phyloP scores from a whole-genome alignment of 73 alveolate genomes.

The Durusdinium trenchii region DNA sequence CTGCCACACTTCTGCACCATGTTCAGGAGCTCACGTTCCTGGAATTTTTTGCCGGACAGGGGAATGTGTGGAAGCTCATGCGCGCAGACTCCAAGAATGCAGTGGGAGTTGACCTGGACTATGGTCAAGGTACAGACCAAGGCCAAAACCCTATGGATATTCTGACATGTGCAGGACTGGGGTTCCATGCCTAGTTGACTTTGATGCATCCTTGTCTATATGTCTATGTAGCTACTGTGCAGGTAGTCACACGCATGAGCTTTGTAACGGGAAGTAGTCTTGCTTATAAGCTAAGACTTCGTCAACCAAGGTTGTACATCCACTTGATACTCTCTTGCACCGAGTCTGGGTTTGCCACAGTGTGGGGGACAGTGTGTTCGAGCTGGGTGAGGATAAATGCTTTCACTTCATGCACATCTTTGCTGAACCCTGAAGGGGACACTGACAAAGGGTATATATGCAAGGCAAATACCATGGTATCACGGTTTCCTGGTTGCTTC shows the following conservation, averaged over 20 bases:
- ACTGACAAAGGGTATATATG: not conserved
- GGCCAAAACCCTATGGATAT: not conserved
- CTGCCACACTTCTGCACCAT: not conserved
- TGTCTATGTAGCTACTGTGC: too few relatives aligned
- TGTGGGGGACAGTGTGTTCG: conserved; percentile 9
- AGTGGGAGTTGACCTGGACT: not conserved
- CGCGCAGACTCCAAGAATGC: too few relatives aligned
- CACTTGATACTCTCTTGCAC: not conserved
- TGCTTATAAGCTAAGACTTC: not conserved
- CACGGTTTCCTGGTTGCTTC: not conserved
- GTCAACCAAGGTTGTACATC: not conserved
- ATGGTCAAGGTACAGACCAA: not conserved
- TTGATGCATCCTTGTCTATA: too few relatives aligned
- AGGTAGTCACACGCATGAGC: too few relatives aligned
- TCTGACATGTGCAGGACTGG: not conserved
- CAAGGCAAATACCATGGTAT: conserved; percentile 1
- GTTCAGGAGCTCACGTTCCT: not conserved
- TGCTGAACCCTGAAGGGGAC: not conserved
- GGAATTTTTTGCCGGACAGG: conserved; percentile 10
- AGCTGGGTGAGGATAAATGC: conserved; percentile 1
- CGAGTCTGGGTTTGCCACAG: not conserved
- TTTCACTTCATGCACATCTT: not conserved
- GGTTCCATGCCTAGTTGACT: not conserved
- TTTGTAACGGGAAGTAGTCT: not conserved
- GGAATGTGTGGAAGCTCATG: not conserved